These are phyloP conservation scores for Stemphylium beticola DNA, from an alignment of 2,329 filamentous ascomycete species.

Conservation along the genomic window DNA sequence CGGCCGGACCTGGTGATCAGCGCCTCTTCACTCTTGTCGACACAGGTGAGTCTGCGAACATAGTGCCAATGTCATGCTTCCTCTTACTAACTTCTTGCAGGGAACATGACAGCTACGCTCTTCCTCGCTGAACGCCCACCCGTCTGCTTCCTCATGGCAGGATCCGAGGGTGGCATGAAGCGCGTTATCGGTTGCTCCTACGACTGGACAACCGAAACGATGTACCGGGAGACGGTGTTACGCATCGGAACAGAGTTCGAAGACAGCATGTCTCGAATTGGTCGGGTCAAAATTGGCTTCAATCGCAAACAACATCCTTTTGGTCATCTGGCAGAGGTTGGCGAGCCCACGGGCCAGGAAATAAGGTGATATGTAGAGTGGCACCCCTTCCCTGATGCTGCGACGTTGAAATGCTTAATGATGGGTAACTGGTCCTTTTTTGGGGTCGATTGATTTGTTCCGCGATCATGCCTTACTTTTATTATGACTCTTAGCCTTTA, in stretches of 20 bases:
- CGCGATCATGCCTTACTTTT: too few species aligned
- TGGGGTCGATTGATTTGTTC: too few species aligned
- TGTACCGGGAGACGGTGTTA: slow-evolving; percentile 55
- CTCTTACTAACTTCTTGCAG: slow-evolving; percentile 21
- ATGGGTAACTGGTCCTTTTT: too few species aligned
- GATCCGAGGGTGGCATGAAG: slow-evolving; percentile 55
- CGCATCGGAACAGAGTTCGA: slow-evolving; percentile 50
- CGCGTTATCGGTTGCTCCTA: slow-evolving; percentile 56
- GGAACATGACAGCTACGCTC: slow-evolving; percentile 53
- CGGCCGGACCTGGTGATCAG: slow-evolving; percentile 33
- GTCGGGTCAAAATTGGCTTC: slow-evolving; percentile 42
- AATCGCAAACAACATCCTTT: slow-evolving; percentile 40
- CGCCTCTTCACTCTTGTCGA: slow-evolving; percentile 36
- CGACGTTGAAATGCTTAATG: too few species aligned
- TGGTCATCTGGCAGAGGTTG: slow-evolving; percentile 34
- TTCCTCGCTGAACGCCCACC: slow-evolving; percentile 52
- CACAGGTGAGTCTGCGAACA: slow-evolving; percentile 39
- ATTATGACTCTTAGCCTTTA: too few species aligned
- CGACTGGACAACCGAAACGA: slow-evolving; percentile 51
- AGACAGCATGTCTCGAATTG: slow-evolving; percentile 44
- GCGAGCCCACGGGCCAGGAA: slow-evolving; percentile 28
- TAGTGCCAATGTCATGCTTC: neutral
- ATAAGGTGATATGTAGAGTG: neutral
- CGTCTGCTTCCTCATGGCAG: slow-evolving; percentile 52
- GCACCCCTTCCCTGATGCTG: neutral